Evolutionary conservation across 2,329 filamentous ascomycete species (phyloP), one percentile per base, ranked within the genome.

Genomic region (Penicillium psychrosexuale): DNA sequence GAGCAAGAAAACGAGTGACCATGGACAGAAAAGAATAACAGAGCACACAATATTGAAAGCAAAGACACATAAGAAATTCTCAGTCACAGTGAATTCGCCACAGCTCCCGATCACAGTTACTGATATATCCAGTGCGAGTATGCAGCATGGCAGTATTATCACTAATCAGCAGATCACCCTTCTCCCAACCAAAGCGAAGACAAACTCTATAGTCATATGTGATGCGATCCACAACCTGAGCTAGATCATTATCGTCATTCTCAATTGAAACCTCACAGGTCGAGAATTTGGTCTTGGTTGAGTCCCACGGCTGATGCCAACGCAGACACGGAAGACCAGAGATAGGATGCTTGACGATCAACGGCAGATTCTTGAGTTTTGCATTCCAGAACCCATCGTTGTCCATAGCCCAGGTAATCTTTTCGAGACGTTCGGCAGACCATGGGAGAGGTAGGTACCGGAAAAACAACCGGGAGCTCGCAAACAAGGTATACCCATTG

Each of bases 291-390:
- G 82, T 83, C 66, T 77, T 80, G n/a, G 69, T 72, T 42, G 77
- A 70, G 0, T 79, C 78, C 81, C 81, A 83, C 0, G 79, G 78
- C 59, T 84, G 79, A 55, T 83, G 80, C 62, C 79, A 84, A 22
- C 80, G 76, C 5, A 84, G 61, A 59, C 81, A 84, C 0, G 79
- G 76, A 12, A 72, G 68, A 0, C 70, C 72, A 0, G 77, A 81
- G 0, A 69, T 68, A 0, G 78, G 79, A 53, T 84, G 81, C 0
- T 70, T 61, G 1, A 75, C 56, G 0, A 82, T 69, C 4, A 84
- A 62, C 0, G 77, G 78, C 0, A 83, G 67, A 1, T 73, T 72
- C 2, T 59, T 68, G n/a, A 83, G 65, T 2, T 69, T 69, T 0
- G 76, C 75, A 3, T 74, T 65, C 60, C 77, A 69, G 48, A 83